phyloP scores from a whole-genome alignment of 192 early-diverging fungal genomes.

The Coemansia sp. region DNA sequence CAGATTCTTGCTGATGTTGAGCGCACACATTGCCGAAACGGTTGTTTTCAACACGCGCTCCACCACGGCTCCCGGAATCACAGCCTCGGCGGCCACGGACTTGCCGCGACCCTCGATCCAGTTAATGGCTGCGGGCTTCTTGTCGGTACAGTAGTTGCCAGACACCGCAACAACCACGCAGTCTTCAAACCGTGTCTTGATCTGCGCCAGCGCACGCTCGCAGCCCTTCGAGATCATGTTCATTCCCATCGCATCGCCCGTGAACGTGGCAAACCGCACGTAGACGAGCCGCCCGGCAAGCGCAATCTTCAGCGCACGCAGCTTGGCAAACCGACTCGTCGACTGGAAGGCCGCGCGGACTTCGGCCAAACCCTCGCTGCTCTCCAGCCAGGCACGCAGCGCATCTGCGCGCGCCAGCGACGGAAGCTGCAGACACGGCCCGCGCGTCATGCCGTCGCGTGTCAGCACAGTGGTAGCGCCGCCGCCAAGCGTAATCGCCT shows the following conservation, averaged over 20 bases:
- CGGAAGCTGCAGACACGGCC: constrained; percentile 89
- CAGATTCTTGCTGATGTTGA: constrained; percentile 89
- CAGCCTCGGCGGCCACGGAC: constrained; percentile 83
- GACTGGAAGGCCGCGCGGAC: constrained; percentile 82
- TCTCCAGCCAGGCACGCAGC: constrained; percentile 76
- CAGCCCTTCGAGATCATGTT: constrained; percentile 98
- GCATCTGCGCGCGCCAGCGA: constrained; percentile 62
- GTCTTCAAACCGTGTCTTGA: constrained; percentile 64
- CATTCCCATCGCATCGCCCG: constrained; percentile 98
- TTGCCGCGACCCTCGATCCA: constrained; percentile 98
- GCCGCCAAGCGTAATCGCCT: constrained; percentile 86
- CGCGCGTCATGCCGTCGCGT: constrained; percentile 89
- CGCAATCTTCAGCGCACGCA: constrained; percentile 79
- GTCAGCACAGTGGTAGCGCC: constrained; percentile 80
- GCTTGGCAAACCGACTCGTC: constrained; percentile 85
- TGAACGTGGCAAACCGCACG: constrained; percentile 86
- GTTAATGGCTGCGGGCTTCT: constrained; percentile 95
- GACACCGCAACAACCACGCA: constrained; percentile 81
- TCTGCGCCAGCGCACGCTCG: constrained; percentile 73
- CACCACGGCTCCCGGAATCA: constrained; percentile 80
- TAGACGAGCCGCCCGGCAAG: constrained; percentile 81
- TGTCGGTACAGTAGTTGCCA: constrained; percentile 96
- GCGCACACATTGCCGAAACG: constrained; percentile 69
- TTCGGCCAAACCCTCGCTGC: constrained; percentile 56
- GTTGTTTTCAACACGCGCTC: constrained; percentile 85